These are phyloP conservation scores for Aspergillus nanangensis DNA, from an alignment of 495 filamentous ascomycete species.

Conservation along the genomic window DNA sequence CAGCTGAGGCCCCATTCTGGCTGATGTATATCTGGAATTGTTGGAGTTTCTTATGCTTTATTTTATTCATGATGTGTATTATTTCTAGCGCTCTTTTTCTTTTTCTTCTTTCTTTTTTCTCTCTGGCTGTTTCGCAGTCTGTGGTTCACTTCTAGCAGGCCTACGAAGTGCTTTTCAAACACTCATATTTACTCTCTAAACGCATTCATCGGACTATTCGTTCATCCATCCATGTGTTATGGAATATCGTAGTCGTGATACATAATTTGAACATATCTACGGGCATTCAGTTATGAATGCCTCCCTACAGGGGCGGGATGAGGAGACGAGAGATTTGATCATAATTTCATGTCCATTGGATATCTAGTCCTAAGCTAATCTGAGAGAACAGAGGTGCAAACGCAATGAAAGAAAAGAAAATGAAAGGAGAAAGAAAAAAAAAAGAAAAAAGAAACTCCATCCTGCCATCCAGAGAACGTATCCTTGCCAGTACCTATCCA, in stretches of 20 bases:
- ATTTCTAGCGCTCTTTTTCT: not conserved
- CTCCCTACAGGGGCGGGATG: not conserved
- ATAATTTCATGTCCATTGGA: constrained; percentile 5
- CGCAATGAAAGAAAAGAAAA: constrained; percentile 1
- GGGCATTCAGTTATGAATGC: too few relatives aligned
- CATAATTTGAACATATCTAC: too few relatives aligned
- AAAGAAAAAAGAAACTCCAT: constrained; percentile 10
- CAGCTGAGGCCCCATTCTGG: not conserved
- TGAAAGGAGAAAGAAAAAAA: constrained; percentile 5
- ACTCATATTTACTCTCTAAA: not conserved
- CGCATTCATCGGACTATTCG: not conserved
- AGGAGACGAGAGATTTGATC: not conserved
- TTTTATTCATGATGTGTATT: constrained; percentile 4
- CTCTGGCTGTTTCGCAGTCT: not conserved
- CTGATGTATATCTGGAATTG: not conserved
- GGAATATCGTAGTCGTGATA: too few relatives aligned
- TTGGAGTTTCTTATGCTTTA: not conserved
- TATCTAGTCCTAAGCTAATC: constrained; percentile 2
- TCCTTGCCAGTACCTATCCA: constrained; percentile 8
- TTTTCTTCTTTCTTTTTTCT: constrained; percentile 2
- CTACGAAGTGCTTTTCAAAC: constrained; percentile 6
- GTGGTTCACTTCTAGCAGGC: constrained; percentile 12
- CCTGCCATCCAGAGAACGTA: constrained; percentile 3
- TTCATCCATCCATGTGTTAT: not conserved
- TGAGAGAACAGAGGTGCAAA: not conserved